Evolutionary conservation across 2,329 filamentous ascomycete species (phyloP).

Genomic region (Myriosclerotinia curreyana): DNA sequence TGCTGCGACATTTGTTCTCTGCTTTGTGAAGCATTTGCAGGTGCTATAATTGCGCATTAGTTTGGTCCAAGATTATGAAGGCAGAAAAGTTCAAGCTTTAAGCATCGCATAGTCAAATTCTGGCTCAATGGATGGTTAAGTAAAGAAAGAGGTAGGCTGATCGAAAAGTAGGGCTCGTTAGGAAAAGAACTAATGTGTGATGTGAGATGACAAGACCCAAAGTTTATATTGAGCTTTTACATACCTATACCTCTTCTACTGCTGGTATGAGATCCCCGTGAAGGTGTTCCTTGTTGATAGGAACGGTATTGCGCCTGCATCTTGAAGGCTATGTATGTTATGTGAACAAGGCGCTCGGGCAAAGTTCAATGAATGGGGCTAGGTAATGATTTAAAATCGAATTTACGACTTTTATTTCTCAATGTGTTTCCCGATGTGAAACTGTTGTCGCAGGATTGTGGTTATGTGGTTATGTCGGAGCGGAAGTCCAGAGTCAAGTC

Average conservation of each 20-base stretch:
- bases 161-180: neutral
- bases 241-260: conserved; percentile 40
- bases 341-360: neutral
- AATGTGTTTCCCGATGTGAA: neutral
- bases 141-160: neutral
- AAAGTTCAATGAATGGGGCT: neutral
- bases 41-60: conserved; percentile 22
- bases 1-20: conserved; percentile 17
- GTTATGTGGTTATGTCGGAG: neutral
- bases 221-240: conserved; percentile 27
- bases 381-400: conserved; percentile 6
- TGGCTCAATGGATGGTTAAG: neutral
- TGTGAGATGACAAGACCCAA: conserved; percentile 28
- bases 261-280: conserved; percentile 37
- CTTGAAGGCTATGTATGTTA: conserved; percentile 1
- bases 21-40: conserved; percentile 45
- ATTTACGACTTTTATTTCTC: neutral
- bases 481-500: no score
- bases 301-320: conserved; percentile 23
- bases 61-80: neutral
- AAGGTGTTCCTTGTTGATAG: conserved; percentile 26
- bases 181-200: conserved; percentile 39
- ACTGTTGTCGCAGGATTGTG: neutral
- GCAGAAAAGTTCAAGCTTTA: neutral
- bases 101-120: neutral